phyloP scores from a whole-genome alignment of 129 eudicot genomes.

The Tagetes patula region DNA sequence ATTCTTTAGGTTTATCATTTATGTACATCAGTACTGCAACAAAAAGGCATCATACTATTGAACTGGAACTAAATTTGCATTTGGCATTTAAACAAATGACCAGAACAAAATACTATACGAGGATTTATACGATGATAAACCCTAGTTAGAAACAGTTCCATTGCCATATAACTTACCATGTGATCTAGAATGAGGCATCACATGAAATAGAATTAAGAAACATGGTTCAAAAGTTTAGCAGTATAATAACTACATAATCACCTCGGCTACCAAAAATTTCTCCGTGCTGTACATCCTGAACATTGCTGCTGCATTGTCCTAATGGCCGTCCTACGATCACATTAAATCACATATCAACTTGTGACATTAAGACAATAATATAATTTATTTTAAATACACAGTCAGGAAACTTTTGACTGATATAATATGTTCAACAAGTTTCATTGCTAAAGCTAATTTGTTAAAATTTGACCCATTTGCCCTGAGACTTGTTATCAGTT shows the following conservation, averaged over 20 bases:
- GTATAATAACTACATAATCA: constrained; percentile 25
- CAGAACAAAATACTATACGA: not conserved
- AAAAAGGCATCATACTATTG: not conserved
- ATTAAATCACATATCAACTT: constrained; percentile 15
- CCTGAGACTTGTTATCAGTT: constrained; percentile 1
- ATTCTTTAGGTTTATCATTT: not conserved
- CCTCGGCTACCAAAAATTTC: constrained; percentile 38
- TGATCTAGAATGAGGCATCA: constrained; percentile 11
- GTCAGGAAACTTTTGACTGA: not conserved
- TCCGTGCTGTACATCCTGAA: constrained; percentile 42
- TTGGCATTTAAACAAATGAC: constrained; percentile 6
- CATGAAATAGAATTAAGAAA: constrained; percentile 17
- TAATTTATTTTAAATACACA: not conserved
- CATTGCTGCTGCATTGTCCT: constrained; percentile 43
- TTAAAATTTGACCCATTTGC: not conserved
- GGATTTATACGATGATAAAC: constrained; percentile 17
- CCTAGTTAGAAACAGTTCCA: constrained; percentile 13
- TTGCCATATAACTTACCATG: constrained; percentile 9
- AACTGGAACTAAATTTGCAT: constrained; percentile 11
- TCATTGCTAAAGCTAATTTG: not conserved
- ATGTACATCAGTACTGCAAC: constrained; percentile 10
- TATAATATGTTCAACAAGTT: not conserved
- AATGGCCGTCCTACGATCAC: constrained; percentile 38
- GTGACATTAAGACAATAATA: not conserved
- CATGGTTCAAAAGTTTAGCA: constrained; percentile 16